A percentile compares a stretch with the other conserved stretches of the same genome.
Evolutionary conservation across 371 early-diverging fungal genomes (phyloP).

Genomic region (Caulochytrium protostelioides): DNA sequence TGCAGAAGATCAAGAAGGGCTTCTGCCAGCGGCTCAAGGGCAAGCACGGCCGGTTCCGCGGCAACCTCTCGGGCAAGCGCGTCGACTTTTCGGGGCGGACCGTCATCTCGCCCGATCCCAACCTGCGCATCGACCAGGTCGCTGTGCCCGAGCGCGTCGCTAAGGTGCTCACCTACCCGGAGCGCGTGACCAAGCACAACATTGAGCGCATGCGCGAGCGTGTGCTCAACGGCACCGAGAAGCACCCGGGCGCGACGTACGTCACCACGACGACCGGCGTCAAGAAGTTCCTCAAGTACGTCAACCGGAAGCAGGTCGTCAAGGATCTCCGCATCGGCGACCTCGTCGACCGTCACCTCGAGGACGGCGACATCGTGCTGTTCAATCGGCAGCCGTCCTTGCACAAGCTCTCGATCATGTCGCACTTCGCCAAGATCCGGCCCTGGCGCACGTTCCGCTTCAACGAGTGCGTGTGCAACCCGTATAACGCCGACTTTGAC

Average conservation of each 20-base stretch:
- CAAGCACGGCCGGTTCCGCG: constrained; percentile 98
- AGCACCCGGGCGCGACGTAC: constrained; percentile 93
- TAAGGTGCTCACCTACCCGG: constrained; percentile 90
- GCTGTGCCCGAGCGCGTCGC: constrained; percentile 95
- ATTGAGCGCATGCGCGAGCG: constrained; percentile 53
- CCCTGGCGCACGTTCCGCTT: constrained; percentile 96
- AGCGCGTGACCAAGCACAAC: constrained; percentile 78
- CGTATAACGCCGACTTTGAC: constrained; percentile 99
- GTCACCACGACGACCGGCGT: constrained; percentile 32
- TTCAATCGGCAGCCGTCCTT: constrained; percentile 99
- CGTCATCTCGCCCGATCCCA: constrained; percentile 99
- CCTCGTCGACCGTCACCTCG: constrained; percentile 89
- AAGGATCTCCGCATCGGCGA: constrained; percentile 70
- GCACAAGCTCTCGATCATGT: constrained; percentile 97
- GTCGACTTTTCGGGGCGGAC: constrained; percentile 99
- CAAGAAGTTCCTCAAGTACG: constrained; percentile 50
- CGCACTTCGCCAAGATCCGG: constrained; percentile 86
- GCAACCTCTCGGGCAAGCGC: constrained; percentile 98
- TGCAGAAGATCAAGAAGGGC: constrained; percentile 44
- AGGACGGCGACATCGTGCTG: constrained; percentile 92
- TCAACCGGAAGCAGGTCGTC: constrained; percentile 46
- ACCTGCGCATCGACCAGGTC: constrained; percentile 91
- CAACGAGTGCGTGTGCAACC: constrained; percentile 98
- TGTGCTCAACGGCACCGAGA: constrained; percentile 74
- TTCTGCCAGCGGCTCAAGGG: constrained; percentile 97